phyloP scores from a whole-genome alignment of 208 protist species.

The Acanthamoeba polyphaga region DNA sequence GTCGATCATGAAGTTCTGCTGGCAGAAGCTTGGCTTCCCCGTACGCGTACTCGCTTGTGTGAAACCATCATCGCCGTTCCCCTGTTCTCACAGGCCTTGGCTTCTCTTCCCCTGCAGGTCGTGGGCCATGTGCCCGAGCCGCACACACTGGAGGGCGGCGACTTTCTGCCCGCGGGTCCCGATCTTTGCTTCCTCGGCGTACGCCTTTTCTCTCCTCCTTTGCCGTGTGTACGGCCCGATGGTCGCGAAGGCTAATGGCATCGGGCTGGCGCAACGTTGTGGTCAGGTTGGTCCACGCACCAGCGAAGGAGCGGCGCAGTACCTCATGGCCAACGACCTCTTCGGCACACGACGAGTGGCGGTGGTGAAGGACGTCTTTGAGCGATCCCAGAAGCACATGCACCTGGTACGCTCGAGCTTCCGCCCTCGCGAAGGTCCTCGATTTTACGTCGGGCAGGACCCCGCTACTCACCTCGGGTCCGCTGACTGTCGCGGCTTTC shows the following conservation, averaged over 20 bases:
- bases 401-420: conserved; percentile 76
- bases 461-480: not conserved
- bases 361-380: conserved; percentile 80
- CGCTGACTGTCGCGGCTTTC: not conserved
- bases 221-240: too few relatives aligned
- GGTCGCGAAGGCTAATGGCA: not conserved
- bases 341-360: conserved; percentile 86
- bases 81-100: too few relatives aligned
- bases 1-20: conserved; percentile 87
- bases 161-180: conserved; percentile 85
- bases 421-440: too few relatives aligned
- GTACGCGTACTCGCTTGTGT: not conserved
- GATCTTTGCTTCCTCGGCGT: conserved; percentile 88
- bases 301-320: conserved; percentile 83
- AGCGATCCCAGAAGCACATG: conserved; percentile 87
- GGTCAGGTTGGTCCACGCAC: conserved; percentile 85
- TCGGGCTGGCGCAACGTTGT: not conserved
- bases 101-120: conserved; percentile 5
- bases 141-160: conserved; percentile 88
- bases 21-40: conserved; percentile 87
- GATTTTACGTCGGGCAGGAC: too few relatives aligned
- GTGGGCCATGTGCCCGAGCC: conserved; percentile 85
- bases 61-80: not conserved
- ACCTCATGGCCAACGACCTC: conserved; percentile 90
- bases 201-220: too few relatives aligned